Evolutionary conservation across 768 basidiomycete genomes (phyloP).

Genomic region (Amanita molliuscula): DNA sequence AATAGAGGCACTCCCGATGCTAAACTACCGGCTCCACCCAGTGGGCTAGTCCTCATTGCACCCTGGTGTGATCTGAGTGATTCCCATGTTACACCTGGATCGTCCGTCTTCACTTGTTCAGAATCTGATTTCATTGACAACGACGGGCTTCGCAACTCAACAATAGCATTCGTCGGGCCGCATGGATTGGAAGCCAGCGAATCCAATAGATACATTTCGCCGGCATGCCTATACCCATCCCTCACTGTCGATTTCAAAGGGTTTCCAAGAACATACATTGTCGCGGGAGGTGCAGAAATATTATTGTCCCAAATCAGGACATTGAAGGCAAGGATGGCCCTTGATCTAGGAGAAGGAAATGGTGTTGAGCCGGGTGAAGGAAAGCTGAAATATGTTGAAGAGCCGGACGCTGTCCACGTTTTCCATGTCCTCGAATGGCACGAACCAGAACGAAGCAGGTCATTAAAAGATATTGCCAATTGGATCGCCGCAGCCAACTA

Average conservation of each 20-base stretch:
- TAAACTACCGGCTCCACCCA: no score
- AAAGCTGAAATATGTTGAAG: conserved; percentile 6
- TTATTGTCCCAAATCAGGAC: conserved; percentile 22
- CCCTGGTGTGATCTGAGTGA: not conserved
- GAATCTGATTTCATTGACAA: not conserved
- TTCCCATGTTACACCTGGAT: not conserved
- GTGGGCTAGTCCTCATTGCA: no score
- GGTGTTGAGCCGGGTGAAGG: conserved; percentile 14
- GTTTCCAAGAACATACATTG: conserved; percentile 40
- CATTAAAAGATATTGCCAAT: not conserved
- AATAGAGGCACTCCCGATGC: no score
- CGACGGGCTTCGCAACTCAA: conserved; percentile 17
- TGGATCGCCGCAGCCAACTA: conserved; percentile 2
- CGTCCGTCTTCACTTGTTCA: not conserved
- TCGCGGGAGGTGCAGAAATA: conserved; percentile 35
- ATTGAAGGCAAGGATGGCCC: conserved; percentile 28
- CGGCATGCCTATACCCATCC: conserved; percentile 25
- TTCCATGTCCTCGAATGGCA: conserved; percentile 26
- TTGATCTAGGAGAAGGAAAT: conserved; percentile 26
- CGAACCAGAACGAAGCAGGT: conserved; percentile 23
- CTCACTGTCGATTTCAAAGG: conserved; percentile 26
- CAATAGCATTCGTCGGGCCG: conserved; percentile 25
- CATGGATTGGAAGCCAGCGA: conserved; percentile 26
- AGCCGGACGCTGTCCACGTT: conserved; percentile 3
- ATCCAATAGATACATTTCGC: conserved; percentile 36